Conservation (phyloP, 2,329 filamentous ascomycete species). For the Diaporthe vaccinii region DNA sequence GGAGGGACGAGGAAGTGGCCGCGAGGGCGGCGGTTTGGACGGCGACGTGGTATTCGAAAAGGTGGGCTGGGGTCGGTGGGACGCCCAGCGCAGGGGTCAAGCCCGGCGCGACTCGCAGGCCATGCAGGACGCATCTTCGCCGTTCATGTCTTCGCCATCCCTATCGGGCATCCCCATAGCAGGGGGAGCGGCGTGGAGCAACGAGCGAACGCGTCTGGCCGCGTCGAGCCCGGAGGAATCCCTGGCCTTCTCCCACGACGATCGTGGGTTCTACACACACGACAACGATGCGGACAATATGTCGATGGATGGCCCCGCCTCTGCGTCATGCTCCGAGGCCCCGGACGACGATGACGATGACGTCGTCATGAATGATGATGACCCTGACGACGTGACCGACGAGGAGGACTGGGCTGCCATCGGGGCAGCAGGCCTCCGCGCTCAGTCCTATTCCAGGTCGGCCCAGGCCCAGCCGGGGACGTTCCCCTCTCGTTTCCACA, state of each 20-base stretch:
- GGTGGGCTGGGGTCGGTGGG: slow-evolving; percentile 97
- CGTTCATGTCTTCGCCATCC: slow-evolving; percentile 59
- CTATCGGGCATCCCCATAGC: slow-evolving; percentile 70
- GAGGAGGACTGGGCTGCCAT: slow-evolving; percentile 96
- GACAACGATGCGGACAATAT: slow-evolving; percentile 90
- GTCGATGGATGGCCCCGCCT: slow-evolving; percentile 81
- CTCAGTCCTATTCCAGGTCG: slow-evolving; percentile 71
- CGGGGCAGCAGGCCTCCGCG: slow-evolving; percentile 85
- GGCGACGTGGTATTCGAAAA: slow-evolving; percentile 91
- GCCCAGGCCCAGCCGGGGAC: slow-evolving; percentile 70
- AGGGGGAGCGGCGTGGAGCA: slow-evolving; percentile 57
- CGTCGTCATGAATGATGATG: slow-evolving; percentile 73
- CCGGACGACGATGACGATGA: slow-evolving; percentile 77
- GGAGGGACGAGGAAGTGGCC: slow-evolving; percentile 78
- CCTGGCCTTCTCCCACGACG: slow-evolving; percentile 81
- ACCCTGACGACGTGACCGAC: slow-evolving; percentile 89
- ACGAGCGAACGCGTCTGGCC: slow-evolving; percentile 62
- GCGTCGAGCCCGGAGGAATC: slow-evolving; percentile 78
- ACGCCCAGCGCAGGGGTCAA: slow-evolving; percentile 81
- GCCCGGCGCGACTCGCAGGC: slow-evolving; percentile 60
- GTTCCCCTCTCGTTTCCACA: slow-evolving; percentile 64
- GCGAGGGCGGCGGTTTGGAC: slow-evolving; percentile 71
- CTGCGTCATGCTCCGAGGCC: slow-evolving; percentile 82
- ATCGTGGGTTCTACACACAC: slow-evolving; percentile 75
- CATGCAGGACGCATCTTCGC: slow-evolving; percentile 57